Evolutionary conservation across 2,329 filamentous ascomycete species (phyloP).

Genomic region (Ophiostoma populinum): DNA sequence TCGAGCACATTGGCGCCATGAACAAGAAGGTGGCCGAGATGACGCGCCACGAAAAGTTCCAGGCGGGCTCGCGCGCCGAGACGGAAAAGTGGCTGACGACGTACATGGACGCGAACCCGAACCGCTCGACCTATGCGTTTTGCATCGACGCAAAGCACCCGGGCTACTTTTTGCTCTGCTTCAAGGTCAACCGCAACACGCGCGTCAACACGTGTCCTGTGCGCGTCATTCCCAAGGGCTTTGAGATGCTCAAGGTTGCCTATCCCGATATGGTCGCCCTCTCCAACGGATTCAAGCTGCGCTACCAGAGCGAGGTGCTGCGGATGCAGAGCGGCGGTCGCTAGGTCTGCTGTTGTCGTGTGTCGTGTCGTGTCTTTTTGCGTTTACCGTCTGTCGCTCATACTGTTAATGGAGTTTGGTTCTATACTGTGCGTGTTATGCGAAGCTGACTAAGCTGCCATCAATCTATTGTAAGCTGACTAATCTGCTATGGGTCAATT

Average conservation of each 20-base stretch:
- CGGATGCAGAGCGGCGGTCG: conserved; percentile 30
- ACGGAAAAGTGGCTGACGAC: conserved; percentile 92
- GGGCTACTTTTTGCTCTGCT: conserved; percentile 90
- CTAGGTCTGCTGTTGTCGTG: too few species aligned
- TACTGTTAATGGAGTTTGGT: too few species aligned
- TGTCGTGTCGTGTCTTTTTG: too few species aligned
- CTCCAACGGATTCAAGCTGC: conserved; percentile 91
- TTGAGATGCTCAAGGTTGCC: conserved; percentile 70
- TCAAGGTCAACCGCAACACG: conserved; percentile 72
- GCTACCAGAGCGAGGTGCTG: conserved; percentile 48
- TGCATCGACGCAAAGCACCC: conserved; percentile 85
- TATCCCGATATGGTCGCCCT: conserved; percentile 92
- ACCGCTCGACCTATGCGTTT: conserved; percentile 85
- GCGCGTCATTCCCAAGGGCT: conserved; percentile 82
- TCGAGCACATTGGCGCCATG: conserved; percentile 95
- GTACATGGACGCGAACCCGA: conserved; percentile 91
- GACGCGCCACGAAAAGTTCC: conserved; percentile 87
- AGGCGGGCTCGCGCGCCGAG: conserved; percentile 60
- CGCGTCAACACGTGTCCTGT: conserved; percentile 66
- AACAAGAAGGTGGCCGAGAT: conserved; percentile 93
- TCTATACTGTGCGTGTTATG: too few species aligned
- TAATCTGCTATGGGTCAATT: too few species aligned
- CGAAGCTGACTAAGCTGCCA: too few species aligned
- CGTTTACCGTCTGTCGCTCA: too few species aligned
- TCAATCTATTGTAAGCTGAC: too few species aligned